These are phyloP conservation scores for Diaporthe vexans DNA, from an alignment of 2,329 filamentous ascomycete genomes.

Conservation along the genomic window DNA sequence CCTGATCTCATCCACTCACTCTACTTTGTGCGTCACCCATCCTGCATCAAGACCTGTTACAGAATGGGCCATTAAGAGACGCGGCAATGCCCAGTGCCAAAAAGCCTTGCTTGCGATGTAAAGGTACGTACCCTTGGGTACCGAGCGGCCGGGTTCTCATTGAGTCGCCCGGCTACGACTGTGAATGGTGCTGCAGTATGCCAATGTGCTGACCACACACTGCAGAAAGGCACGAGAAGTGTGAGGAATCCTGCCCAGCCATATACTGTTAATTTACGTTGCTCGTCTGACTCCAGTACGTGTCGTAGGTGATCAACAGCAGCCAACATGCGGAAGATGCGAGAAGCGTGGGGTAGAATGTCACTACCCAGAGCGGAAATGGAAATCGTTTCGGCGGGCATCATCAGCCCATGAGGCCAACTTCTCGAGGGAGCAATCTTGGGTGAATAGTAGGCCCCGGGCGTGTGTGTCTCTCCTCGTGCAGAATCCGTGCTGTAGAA, in stretches of 20 bases:
- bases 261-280: neutral
- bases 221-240: conserved; percentile 26
- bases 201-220: neutral
- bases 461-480: neutral
- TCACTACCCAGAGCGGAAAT: conserved; percentile 4
- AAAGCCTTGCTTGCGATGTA: conserved; percentile 25
- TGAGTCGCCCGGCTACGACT: neutral
- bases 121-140: conserved; percentile 9
- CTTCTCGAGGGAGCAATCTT: conserved; percentile 7
- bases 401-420: neutral
- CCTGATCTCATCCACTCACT: conserved; percentile 14
- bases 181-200: neutral
- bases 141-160: neutral
- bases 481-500: neutral
- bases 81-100: conserved; percentile 30
- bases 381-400: conserved; percentile 6
- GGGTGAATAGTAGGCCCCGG: conserved; percentile 14
- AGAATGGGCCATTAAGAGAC: conserved; percentile 14
- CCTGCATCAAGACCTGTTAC: neutral
- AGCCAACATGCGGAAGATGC: conserved; percentile 15
- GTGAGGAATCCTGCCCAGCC: neutral
- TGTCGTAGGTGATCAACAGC: conserved; percentile 12
- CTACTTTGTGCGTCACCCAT: neutral
- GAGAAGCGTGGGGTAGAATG: conserved; percentile 20
- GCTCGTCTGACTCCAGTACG: neutral